Evolutionary conservation across 805 yeast genomes (phyloP).

Genomic region (Nakazawaea anatomiae): DNA sequence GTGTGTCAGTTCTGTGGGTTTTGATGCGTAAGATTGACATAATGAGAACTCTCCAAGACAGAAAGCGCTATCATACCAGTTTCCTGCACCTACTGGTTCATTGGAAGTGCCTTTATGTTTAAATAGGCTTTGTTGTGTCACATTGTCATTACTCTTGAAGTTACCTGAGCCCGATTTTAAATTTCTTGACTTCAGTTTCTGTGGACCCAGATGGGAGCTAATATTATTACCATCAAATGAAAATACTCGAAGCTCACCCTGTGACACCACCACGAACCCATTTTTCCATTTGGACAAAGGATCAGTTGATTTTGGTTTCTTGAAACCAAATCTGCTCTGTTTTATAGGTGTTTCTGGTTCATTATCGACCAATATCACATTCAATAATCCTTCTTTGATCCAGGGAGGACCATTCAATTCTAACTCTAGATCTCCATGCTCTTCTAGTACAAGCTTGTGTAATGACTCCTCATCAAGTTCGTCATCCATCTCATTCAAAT

Average conservation of each 20-base stretch:
- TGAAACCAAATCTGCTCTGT: constrained; percentile 1
- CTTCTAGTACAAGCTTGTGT: constrained; percentile 20
- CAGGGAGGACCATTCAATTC: constrained; percentile 74
- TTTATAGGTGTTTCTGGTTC: constrained; percentile 27
- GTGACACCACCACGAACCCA: constrained; percentile 60
- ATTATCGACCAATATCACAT: constrained; percentile 22
- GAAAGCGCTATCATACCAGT: constrained; percentile 62
- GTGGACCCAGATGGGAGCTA: neutral
- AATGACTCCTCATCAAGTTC: constrained; percentile 5
- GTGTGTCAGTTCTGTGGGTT: constrained; percentile 8
- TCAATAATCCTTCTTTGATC: constrained; percentile 66
- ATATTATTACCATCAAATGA: constrained; percentile 30
- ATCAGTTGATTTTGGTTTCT: constrained; percentile 4
- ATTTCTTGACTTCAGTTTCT: constrained; percentile 9
- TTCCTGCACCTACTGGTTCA: constrained; percentile 41
- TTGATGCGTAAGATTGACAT: constrained; percentile 46
- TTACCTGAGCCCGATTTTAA: neutral
- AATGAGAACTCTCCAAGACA: constrained; percentile 47
- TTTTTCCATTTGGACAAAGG: constrained; percentile 31
- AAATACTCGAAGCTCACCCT: constrained; percentile 58
- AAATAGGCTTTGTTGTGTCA: neutral
- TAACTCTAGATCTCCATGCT: constrained; percentile 50
- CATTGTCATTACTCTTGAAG: neutral
- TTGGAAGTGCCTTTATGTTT: constrained; percentile 1
- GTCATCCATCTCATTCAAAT: constrained; percentile 6